These are phyloP conservation scores for Globisporangium radiosum DNA, from an alignment of 352 stramenopile genomes.

Conservation along the genomic window DNA sequence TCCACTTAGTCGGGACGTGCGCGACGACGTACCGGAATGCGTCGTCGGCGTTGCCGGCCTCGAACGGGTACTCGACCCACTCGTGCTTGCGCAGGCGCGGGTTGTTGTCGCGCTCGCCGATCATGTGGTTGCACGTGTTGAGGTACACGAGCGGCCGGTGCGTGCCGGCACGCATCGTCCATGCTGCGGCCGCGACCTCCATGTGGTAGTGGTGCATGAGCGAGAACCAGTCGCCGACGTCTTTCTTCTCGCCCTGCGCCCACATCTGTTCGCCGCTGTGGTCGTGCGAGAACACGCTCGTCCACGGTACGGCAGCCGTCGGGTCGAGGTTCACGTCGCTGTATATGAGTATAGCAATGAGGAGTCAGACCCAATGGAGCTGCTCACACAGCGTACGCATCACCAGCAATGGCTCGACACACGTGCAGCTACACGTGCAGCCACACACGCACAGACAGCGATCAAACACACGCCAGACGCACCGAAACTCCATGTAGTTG, in stretches of 20 bases:
- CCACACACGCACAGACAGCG: background rate
- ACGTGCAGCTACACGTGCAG: background rate
- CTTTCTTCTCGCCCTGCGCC: constrained; percentile 77
- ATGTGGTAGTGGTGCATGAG: constrained; percentile 84
- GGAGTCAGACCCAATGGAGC: no score
- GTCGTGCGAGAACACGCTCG: constrained; percentile 62
- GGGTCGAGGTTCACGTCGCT: constrained; percentile 63
- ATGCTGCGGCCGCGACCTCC: constrained; percentile 43
- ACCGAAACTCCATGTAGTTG: constrained; percentile 86
- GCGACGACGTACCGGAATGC: constrained; percentile 75
- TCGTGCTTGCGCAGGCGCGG: constrained; percentile 62
- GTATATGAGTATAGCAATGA: no score
- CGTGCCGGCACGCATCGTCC: constrained; percentile 31
- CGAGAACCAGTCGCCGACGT: constrained; percentile 83
- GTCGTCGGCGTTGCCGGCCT: constrained; percentile 54
- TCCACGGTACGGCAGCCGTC: constrained; percentile 36
- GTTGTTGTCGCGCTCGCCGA: constrained; percentile 83
- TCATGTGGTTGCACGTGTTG: constrained; percentile 90
- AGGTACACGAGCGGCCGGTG: constrained; percentile 72
- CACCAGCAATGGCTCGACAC: background rate
- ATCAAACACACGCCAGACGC: constrained; percentile 6
- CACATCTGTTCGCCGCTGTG: constrained; percentile 73
- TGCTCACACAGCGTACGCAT: no score
- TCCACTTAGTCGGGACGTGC: constrained; percentile 82
- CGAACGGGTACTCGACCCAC: constrained; percentile 79